Evolutionary conservation across 805 yeast species (phyloP), one percentile per base, ranked within the genome.

Genomic region (Saccharomycopsis capsularis): DNA sequence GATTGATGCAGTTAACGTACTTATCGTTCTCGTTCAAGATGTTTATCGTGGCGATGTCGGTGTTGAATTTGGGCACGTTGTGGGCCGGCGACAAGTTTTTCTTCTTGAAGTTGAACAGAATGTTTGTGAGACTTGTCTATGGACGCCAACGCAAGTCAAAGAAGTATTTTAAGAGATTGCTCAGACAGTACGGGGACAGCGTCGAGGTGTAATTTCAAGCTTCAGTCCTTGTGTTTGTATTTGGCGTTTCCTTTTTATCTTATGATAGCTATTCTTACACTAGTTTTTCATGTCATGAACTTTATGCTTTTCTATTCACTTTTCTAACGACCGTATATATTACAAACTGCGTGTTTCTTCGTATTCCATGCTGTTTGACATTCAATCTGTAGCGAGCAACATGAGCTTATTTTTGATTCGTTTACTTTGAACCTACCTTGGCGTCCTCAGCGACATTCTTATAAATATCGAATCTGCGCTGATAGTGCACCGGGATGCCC

Each of bases 1-100:
- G 70, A 2, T 66, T 86, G 53, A 81, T 93, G 78, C 93, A 89
- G 59, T 67, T 93, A 57, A 85, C 96, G 0, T 64, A 71, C 49
- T 70, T 84, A 29, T 68, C 85, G 0, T 41, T 50, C 2, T 54
- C 62, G 4, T 79, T 82, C 61, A 81, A 81, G 56, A 39, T 66
- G 18, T 58, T 71, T n/a, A 70, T 88, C n/a, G 37, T 78, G 13
- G 35, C 68, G 0, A 58, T 72, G 32, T 77, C 81, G 0, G 49
- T 64, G 0, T 40, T 71, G 18, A 86, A 88, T 60, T 75, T 78
- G 42, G 67, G 60, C 1, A 64, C 67, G 0, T 63, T 81, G 63
- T 60, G 69, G 55, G 29, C 67, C 2, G 78, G 80, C 3, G 75
- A 79, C 47, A 66, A 64, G 44, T 64, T 49, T 43, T 53, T 77